Base-by-base conservation (phyloP, 108 stramenopile genomes). In the Parietichytrium sp. region DNA sequence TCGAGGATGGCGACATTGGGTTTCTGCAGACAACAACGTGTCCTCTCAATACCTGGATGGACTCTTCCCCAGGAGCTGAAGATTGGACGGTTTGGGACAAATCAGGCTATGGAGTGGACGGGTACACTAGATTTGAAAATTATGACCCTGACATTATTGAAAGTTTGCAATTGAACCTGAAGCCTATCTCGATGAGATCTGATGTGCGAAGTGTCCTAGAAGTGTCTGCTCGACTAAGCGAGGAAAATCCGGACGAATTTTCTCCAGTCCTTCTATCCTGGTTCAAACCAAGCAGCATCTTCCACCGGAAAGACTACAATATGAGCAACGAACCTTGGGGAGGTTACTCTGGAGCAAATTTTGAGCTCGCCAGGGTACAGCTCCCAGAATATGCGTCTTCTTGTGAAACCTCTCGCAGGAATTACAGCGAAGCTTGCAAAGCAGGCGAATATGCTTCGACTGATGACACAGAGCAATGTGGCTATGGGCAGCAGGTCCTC, bases 351-450 rank as follows among this genome's bases (percentile, higher is more conserved):
- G 61, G 61, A 6, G 1, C 61, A 7, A 45, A 16, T n/a, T 72
- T 72, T 25, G 61, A 72, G 42, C 61, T 72, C 6, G 61, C 61
- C 20, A 72, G 45, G 20, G 61, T 72, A 12, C 61, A 72, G 2
- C 61, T 72, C 15, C 61, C 61, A 7, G 61, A 72, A 10, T 25
- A 72, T 27, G 38, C 61, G n/a, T 72, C 61, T n/a, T n/a, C n/a
- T n/a, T n/a, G n/a, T n/a, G n/a, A n/a, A n/a, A n/a, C n/a, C n/a
- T n/a, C n/a, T n/a, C n/a, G n/a, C n/a, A n/a, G n/a, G n/a, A n/a
- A n/a, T n/a, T n/a, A n/a, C n/a, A n/a, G n/a, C n/a, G n/a, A n/a
- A n/a, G n/a, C n/a, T n/a, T n/a, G n/a, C n/a, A n/a, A n/a, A n/a
- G n/a, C n/a, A n/a, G n/a, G n/a, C n/a, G n/a, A n/a, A n/a, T n/a